Evolutionary conservation across 345 rosid genomes (phyloP).

Genomic region (Heritiera littoralis): DNA sequence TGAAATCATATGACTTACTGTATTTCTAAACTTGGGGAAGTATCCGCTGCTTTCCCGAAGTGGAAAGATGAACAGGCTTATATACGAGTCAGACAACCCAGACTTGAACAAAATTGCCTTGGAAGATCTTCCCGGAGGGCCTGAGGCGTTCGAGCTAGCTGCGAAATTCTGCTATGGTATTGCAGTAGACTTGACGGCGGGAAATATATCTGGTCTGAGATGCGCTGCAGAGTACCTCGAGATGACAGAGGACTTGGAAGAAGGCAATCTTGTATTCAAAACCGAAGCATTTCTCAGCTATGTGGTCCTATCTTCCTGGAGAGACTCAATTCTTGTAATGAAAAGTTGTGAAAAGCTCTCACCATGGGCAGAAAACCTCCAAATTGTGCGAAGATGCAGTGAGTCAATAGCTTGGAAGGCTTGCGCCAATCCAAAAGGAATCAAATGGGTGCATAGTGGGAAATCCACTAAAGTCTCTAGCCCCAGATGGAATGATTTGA

Average conservation of each 20-base stretch:
- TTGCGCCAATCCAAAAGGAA: conserved; percentile 94
- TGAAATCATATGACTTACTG: conserved; percentile 13
- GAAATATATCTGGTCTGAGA: conserved; percentile 83
- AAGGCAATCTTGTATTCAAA: conserved; percentile 94
- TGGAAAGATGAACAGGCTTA: conserved; percentile 82
- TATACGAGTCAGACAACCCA: conserved; percentile 72
- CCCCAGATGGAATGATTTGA: conserved; percentile 74
- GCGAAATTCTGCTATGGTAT: conserved; percentile 96
- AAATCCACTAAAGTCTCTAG: conserved; percentile 68
- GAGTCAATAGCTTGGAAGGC: conserved; percentile 99
- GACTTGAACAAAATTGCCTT: conserved; percentile 55
- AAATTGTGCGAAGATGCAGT: conserved; percentile 89
- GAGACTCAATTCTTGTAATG: conserved; percentile 84
- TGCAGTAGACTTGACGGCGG: conserved; percentile 88
- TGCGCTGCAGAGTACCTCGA: conserved; percentile 96
- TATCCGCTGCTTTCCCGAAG: conserved; percentile 93
- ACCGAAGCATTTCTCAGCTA: conserved; percentile 98
- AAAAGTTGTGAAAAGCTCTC: conserved; percentile 92
- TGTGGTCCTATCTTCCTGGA: conserved; percentile 94
- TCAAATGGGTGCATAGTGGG: conserved; percentile 87
- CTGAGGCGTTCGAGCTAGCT: conserved; percentile 85
- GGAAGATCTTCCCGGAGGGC: conserved; percentile 89
- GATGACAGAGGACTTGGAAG: conserved; percentile 99
- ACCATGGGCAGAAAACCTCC: conserved; percentile 98
- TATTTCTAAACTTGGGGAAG: conserved; percentile 38